Evolutionary conservation across 2,329 filamentous ascomycete species (phyloP).

Genomic region (Claviceps spartinae): DNA sequence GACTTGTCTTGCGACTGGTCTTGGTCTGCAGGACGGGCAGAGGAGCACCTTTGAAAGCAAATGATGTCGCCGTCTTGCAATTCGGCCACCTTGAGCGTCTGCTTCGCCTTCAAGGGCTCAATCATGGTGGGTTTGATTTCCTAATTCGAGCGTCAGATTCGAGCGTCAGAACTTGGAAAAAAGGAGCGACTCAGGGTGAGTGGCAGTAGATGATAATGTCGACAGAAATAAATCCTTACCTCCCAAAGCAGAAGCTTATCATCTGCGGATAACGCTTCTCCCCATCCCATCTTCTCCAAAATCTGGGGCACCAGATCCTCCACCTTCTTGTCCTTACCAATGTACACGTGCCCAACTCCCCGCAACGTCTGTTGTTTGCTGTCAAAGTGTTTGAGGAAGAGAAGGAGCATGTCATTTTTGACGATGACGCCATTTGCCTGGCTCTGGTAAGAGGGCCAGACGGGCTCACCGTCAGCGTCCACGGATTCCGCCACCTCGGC

Average conservation of each 20-base stretch:
- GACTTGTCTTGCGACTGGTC: constrained; percentile 16
- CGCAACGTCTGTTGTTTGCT: constrained; percentile 57
- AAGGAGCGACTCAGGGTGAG: not conserved
- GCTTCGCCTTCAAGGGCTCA: constrained; percentile 81
- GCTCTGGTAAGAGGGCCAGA: constrained; percentile 55
- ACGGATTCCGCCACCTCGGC: constrained; percentile 63
- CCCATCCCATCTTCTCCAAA: constrained; percentile 73
- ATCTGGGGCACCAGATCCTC: constrained; percentile 71
- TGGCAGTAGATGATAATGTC: not conserved
- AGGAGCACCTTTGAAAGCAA: constrained; percentile 63
- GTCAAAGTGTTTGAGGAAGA: constrained; percentile 92
- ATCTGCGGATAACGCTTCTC: constrained; percentile 51
- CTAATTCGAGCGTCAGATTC: constrained; percentile 17
- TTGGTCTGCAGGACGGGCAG: constrained; percentile 31
- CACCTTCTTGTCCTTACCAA: constrained; percentile 77
- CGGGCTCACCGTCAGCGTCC: constrained; percentile 50
- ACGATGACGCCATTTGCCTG: constrained; percentile 42
- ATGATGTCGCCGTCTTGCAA: constrained; percentile 96
- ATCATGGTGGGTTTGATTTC: constrained; percentile 99
- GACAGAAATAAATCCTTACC: constrained; percentile 22
- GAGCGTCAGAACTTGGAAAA: not conserved
- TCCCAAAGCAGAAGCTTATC: constrained; percentile 65
- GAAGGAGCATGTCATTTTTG: constrained; percentile 55
- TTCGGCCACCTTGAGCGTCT: constrained; percentile 78
- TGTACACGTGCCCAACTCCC: constrained; percentile 74